Percentiles rank a stretch among this genome's conserved stretches.
phyloP scores from a whole-genome alignment of 495 filamentous ascomycete species.

The Gamarada debralockiae region DNA sequence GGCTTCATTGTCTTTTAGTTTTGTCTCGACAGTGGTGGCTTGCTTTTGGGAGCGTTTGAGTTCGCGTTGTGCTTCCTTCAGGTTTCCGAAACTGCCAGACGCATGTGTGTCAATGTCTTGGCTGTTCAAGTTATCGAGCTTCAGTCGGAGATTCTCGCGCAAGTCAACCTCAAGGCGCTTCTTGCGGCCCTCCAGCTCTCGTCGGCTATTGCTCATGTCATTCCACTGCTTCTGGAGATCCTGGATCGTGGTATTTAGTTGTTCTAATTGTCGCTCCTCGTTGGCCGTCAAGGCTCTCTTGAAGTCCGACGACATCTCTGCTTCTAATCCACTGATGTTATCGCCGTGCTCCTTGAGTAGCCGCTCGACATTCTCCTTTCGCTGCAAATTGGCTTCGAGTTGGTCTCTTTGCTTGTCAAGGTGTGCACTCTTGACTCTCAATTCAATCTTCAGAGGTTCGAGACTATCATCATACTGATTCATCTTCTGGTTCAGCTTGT shows the following conservation, averaged over 20 bases:
- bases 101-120: slow-evolving; percentile 67
- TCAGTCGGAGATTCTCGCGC: slow-evolving; percentile 76
- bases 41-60: slow-evolving; percentile 69
- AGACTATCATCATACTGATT: slow-evolving; percentile 79
- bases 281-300: slow-evolving; percentile 81
- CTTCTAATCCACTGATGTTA: slow-evolving; percentile 66
- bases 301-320: slow-evolving; percentile 80
- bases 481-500: slow-evolving; percentile 76
- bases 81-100: slow-evolving; percentile 55
- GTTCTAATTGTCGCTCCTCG: slow-evolving; percentile 79
- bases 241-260: slow-evolving; percentile 61
- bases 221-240: slow-evolving; percentile 70
- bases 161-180: slow-evolving; percentile 76
- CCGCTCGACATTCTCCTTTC: slow-evolving; percentile 69
- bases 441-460: slow-evolving; percentile 68
- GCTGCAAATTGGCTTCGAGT: slow-evolving; percentile 65
- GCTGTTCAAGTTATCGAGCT: slow-evolving; percentile 80
- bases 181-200: slow-evolving; percentile 79
- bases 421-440: slow-evolving; percentile 65
- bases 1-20: slow-evolving; percentile 66
- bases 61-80: slow-evolving; percentile 78
- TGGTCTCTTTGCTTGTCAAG: slow-evolving; percentile 70
- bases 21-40: slow-evolving; percentile 56
- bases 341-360: slow-evolving; percentile 72
- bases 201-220: slow-evolving; percentile 65